Evolutionary conservation across 257 asterid species (phyloP).

Genomic region (Nicotiana noctiflora): DNA sequence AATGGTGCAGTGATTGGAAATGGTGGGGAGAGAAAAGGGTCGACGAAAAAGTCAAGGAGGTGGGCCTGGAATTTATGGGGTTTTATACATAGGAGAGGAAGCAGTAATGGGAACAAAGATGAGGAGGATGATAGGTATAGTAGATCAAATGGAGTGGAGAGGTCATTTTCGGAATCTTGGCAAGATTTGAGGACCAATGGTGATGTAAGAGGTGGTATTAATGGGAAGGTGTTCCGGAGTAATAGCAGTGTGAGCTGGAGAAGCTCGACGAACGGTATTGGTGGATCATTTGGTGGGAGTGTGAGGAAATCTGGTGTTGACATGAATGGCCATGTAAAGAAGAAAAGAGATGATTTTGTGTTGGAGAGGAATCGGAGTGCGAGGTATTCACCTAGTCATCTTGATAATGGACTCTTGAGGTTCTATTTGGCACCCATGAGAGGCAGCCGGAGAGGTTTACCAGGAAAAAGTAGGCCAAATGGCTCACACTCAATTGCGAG

Average conservation of each 20-base stretch:
- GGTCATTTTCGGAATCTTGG: slow-evolving; percentile 67
- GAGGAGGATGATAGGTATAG: slow-evolving; percentile 47
- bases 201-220: slow-evolving; percentile 34
- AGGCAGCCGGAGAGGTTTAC: slow-evolving; percentile 57
- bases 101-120: slow-evolving; percentile 35
- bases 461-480: slow-evolving; percentile 51
- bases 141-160: slow-evolving; percentile 59
- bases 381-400: slow-evolving; percentile 57
- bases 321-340: slow-evolving; percentile 43
- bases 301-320: slow-evolving; percentile 48
- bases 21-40: slow-evolving; percentile 54
- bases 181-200: slow-evolving; percentile 40
- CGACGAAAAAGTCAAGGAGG: slow-evolving; percentile 50
- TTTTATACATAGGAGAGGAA: slow-evolving; percentile 43
- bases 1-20: slow-evolving; percentile 32
- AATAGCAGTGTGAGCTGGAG: slow-evolving; percentile 86
- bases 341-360: slow-evolving; percentile 52
- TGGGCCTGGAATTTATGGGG: slow-evolving; percentile 76
- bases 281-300: slow-evolving; percentile 53
- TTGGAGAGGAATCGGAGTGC: slow-evolving; percentile 82
- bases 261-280: slow-evolving; percentile 28
- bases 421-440: slow-evolving; percentile 77
- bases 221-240: slow-evolving; percentile 44
- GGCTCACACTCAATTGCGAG: slow-evolving; percentile 58
- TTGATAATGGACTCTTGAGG: slow-evolving; percentile 72